Evolutionary conservation across 768 basidiomycete genomes (phyloP).

Genomic region (Dioszegia aurantiaca): DNA sequence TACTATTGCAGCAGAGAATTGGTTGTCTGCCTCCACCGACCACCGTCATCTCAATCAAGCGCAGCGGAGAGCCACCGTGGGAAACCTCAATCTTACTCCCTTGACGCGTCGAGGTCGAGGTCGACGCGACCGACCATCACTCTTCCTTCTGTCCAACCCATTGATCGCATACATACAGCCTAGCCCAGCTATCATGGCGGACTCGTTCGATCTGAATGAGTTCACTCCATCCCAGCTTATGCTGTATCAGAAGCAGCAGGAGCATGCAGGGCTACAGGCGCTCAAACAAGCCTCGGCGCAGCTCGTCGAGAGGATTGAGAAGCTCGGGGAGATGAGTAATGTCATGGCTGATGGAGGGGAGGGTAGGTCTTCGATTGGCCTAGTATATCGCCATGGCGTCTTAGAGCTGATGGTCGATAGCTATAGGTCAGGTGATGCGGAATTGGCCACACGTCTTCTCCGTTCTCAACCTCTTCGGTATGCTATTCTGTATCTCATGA

Average conservation of each 20-base stretch:
- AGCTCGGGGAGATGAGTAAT: slow-evolving; percentile 51
- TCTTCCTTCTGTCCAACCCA: background rate
- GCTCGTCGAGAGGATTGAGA: slow-evolving; percentile 47
- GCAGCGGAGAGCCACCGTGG: background rate
- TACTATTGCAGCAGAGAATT: too few relatives aligned
- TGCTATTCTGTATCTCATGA: slow-evolving; percentile 12
- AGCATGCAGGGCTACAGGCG: slow-evolving; percentile 51
- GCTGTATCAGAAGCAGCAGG: slow-evolving; percentile 52
- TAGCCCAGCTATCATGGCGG: slow-evolving; percentile 1
- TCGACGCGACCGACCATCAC: background rate
- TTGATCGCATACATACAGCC: too few relatives aligned
- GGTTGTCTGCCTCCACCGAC: background rate
- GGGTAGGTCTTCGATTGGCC: slow-evolving; percentile 38
- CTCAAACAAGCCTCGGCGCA: slow-evolving; percentile 44
- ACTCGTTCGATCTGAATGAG: slow-evolving; percentile 5
- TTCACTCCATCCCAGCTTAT: slow-evolving; percentile 42
- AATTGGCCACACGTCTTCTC: slow-evolving; percentile 55
- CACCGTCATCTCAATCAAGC: background rate
- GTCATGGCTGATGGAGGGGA: slow-evolving; percentile 54
- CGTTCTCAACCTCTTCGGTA: slow-evolving; percentile 52
- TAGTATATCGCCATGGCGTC: too few relatives aligned
- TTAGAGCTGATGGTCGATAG: slow-evolving; percentile 25
- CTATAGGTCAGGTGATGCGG: slow-evolving; percentile 51
- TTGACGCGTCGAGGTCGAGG: too few relatives aligned
- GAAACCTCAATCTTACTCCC: too few relatives aligned